These are phyloP conservation scores for Fusarium torreyae DNA, from an alignment of 2,329 filamentous ascomycete species.

Conservation along the genomic window DNA sequence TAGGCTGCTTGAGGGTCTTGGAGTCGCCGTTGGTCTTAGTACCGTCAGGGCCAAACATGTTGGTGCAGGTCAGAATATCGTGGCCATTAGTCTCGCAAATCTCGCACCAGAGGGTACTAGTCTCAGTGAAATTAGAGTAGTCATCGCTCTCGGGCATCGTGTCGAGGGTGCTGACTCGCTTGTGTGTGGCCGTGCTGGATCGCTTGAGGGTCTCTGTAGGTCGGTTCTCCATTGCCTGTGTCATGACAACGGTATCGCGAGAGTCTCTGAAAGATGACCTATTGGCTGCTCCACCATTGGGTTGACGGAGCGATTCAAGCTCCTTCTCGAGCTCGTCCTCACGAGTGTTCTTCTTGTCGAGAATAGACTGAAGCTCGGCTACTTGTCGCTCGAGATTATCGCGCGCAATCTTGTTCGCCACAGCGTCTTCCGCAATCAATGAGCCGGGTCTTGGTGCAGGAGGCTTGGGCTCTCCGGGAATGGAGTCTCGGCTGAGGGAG, in stretches of 20 bases:
- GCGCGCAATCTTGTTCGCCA: slow-evolving; percentile 54
- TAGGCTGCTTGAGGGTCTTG: slow-evolving; percentile 54
- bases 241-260: slow-evolving; percentile 74
- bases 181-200: slow-evolving; percentile 63
- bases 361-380: slow-evolving; percentile 79
- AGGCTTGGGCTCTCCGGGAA: slow-evolving; percentile 58
- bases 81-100: slow-evolving; percentile 94
- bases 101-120: slow-evolving; percentile 88
- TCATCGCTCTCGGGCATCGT: slow-evolving; percentile 80
- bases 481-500: slow-evolving; percentile 85
- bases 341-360: slow-evolving; percentile 79
- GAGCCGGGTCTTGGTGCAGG: slow-evolving; percentile 54
- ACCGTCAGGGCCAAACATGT: slow-evolving; percentile 78
- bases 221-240: slow-evolving; percentile 64
- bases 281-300: slow-evolving; percentile 59
- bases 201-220: slow-evolving; percentile 66
- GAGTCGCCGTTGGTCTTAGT: slow-evolving; percentile 53
- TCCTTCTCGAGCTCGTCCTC: slow-evolving; percentile 92
- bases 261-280: slow-evolving; percentile 76
- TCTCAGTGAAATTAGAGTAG: slow-evolving; percentile 79
- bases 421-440: slow-evolving; percentile 53
- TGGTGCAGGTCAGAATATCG: slow-evolving; percentile 94
- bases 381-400: slow-evolving; percentile 87
- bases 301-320: slow-evolving; percentile 73
- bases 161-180: slow-evolving; percentile 71